Percentiles rank a stretch among this genome's conserved stretches.
phyloP scores from a whole-genome alignment of 805 yeast species.

The Jamesozyma gamospora region DNA sequence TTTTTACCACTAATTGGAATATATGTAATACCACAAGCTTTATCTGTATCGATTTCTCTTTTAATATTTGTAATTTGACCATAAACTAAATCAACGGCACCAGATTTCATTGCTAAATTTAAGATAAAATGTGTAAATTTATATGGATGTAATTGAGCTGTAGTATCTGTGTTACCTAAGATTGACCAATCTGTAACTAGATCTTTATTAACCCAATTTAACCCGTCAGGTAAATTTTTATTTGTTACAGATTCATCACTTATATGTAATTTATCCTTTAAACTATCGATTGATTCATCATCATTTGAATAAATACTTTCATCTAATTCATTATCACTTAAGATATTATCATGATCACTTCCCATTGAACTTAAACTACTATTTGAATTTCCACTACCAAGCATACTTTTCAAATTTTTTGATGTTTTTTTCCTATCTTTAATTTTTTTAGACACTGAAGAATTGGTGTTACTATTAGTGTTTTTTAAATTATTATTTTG shows the following conservation, averaged over 20 bases:
- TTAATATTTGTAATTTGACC: slow-evolving; percentile 73
- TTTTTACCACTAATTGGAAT: slow-evolving; percentile 25
- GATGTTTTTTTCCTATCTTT: neutral
- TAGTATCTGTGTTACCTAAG: slow-evolving; percentile 75
- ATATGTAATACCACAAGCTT: slow-evolving; percentile 66
- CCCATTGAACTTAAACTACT: slow-evolving; percentile 1
- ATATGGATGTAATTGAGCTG: slow-evolving; percentile 96
- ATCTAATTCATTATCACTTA: slow-evolving; percentile 12
- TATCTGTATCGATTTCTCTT: slow-evolving; percentile 52
- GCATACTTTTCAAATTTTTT: neutral
- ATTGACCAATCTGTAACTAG: slow-evolving; percentile 65
- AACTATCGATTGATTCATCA: neutral
- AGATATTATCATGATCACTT: neutral
- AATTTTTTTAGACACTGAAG: no score
- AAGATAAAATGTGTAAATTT: slow-evolving; percentile 80
- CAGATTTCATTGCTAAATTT: slow-evolving; percentile 69
- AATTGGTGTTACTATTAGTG: no score
- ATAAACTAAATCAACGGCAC: slow-evolving; percentile 71
- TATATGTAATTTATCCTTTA: neutral
- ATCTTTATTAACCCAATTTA: slow-evolving; percentile 66
- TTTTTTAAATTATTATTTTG: no score
- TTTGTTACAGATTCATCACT: neutral
- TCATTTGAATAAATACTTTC: slow-evolving; percentile 11
- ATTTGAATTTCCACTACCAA: neutral
- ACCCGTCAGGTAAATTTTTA: slow-evolving; percentile 43